Evolutionary conservation across 129 eudicot genomes (phyloP).

Genomic region (Arctium minus): DNA sequence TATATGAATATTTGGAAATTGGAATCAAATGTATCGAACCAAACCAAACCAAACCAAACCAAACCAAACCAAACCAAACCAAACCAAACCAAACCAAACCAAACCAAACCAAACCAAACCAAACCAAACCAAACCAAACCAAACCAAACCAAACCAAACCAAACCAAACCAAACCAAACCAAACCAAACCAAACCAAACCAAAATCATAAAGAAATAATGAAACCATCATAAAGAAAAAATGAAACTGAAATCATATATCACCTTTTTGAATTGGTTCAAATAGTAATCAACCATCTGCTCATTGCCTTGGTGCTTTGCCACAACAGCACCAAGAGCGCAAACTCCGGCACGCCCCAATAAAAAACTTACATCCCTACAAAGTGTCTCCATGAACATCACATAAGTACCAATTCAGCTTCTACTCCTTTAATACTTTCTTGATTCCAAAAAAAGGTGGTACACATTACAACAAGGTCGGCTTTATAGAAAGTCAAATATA

Average conservation of each 20-base stretch:
- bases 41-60: no score
- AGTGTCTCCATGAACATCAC: neutral
- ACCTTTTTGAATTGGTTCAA: slow-evolving; percentile 60
- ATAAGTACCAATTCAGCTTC: neutral
- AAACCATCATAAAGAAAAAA: no score
- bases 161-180: no score
- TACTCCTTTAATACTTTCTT: neutral
- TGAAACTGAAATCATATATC: neutral
- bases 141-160: no score
- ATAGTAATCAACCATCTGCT: slow-evolving; percentile 47
- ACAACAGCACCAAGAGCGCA: slow-evolving; percentile 82
- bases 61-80: no score
- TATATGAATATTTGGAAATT: neutral
- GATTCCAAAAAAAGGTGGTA: neutral
- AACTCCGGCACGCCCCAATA: slow-evolving; percentile 74
- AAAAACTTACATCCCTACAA: slow-evolving; percentile 51
- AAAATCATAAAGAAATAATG: no score
- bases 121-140: no score
- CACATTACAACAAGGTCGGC: neutral
- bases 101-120: no score
- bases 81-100: no score
- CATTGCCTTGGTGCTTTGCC: slow-evolving; percentile 42
- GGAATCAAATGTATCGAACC: neutral
- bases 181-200: no score
- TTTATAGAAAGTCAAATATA: no score